Percentiles rank a stretch among this genome's conserved stretches.
phyloP scores from a whole-genome alignment of 2,329 filamentous ascomycete genomes.

The Diaporthe nobilis region DNA sequence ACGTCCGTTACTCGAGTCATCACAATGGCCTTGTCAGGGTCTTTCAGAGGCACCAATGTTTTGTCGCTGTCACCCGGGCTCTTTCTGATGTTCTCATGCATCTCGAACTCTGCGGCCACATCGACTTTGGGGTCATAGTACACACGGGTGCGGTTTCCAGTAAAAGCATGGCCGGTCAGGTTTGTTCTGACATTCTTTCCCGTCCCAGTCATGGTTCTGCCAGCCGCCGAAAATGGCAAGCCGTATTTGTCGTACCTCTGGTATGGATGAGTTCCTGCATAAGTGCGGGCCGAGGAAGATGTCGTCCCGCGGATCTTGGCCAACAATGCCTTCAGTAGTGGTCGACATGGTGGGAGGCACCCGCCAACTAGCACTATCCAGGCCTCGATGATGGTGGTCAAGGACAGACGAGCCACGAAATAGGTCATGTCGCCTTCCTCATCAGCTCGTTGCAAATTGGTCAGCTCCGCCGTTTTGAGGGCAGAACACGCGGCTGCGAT shows the following conservation, averaged over 20 bases:
- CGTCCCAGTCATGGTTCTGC: background rate
- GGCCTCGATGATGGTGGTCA: slow-evolving; percentile 23
- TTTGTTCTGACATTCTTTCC: background rate
- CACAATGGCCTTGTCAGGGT: background rate
- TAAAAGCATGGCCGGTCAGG: background rate
- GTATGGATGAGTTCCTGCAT: background rate
- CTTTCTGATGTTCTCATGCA: background rate
- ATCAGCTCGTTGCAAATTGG: slow-evolving; percentile 2
- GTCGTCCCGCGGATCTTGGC: background rate
- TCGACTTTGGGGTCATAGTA: background rate
- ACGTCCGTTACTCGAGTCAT: slow-evolving; percentile 11
- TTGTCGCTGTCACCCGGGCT: background rate
- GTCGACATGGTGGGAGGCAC: slow-evolving; percentile 25
- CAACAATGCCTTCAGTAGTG: background rate
- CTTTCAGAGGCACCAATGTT: background rate
- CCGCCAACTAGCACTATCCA: slow-evolving; percentile 34
- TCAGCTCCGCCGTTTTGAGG: slow-evolving; percentile 20
- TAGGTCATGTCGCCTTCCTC: slow-evolving; percentile 19
- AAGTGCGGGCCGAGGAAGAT: background rate
- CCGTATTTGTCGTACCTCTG: slow-evolving; percentile 26
- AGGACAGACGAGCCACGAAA: slow-evolving; percentile 6
- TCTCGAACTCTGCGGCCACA: background rate
- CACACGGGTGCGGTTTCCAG: background rate
- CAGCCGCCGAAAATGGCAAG: background rate
- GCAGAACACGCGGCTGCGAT: slow-evolving; percentile 24